Base-by-base conservation (phyloP, 805 yeast genomes). In the Pichia thaimueangensis region DNA sequence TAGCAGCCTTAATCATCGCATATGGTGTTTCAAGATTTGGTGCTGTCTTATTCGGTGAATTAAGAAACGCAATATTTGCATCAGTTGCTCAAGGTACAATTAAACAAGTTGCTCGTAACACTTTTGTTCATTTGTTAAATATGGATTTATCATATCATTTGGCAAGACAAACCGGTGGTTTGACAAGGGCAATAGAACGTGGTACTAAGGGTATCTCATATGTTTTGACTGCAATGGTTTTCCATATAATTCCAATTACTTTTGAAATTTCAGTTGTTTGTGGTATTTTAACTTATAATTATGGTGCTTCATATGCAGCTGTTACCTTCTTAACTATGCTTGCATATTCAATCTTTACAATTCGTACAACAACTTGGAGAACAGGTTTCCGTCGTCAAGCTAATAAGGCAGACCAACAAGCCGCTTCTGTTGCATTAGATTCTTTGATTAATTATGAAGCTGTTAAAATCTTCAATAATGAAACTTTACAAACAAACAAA, bases 181-280 rank as follows among this genome's bases (percentile, higher is more conserved):
- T 93, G 27, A 91, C 97, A 0, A 71, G 98, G 47, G 97, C 97
- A 2, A 93, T 93, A 55, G 98, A 93, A 56, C 71, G 98, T 50
- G 98, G 98, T 61, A 91, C 97, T 1, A 91, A 93, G 55, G 98
- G 98, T 67, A 91, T 93, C 41, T 82, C 94, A 11, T 89, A 85
- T 54, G 97, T 93, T 5, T 68, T 93, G 36, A 79, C 86, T 29
- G 96, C 97, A 2, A 86, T 91, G 95, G 96, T 93, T n/a, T 91
- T 93, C 68, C 97, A 93, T 60, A 89, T 93, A 29, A 69, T 91
- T 27, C 98, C 98, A 8, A 84, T 91, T 31, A 73, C 94, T 3
- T 84, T 93, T 58, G 98, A 93, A 60, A 93, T 93, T 41, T 74
- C 85, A 3, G 82, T 93, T 42, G 98, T 93, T 11, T 86, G 96